Conservation (phyloP, 352 stramenopile species). For the Pilasporangium apinafurcum region DNA sequence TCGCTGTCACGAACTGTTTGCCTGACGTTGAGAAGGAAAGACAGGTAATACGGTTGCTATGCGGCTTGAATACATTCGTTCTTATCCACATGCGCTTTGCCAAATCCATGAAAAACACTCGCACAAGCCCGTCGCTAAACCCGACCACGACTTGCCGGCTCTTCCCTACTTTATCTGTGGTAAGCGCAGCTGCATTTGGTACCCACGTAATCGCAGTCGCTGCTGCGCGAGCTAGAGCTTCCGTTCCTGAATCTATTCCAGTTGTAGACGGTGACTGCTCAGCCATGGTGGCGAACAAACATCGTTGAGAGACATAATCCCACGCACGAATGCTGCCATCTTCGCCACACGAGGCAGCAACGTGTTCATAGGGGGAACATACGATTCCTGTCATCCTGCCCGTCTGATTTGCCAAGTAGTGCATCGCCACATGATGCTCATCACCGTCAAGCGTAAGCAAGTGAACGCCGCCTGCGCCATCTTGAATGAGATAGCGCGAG, state of each 20-base stretch:
- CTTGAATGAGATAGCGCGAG: slow-evolving; percentile 56
- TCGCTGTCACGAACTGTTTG: slow-evolving; percentile 66
- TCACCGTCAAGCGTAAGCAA: slow-evolving; percentile 29
- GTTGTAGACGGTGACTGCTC: slow-evolving; percentile 5
- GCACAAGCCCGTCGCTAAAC: slow-evolving; percentile 86
- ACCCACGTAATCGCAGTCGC: slow-evolving; percentile 76
- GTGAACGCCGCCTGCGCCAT: slow-evolving; percentile 45
- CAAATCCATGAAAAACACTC: slow-evolving; percentile 57
- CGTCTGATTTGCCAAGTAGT: slow-evolving; percentile 62
- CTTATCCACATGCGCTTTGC: slow-evolving; percentile 41
- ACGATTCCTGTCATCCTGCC: slow-evolving; percentile 64
- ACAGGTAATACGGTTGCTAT: slow-evolving; percentile 63
- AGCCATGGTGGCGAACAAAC: slow-evolving; percentile 4
- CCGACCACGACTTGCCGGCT: slow-evolving; percentile 84
- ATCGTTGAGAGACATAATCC: slow-evolving; percentile 67
- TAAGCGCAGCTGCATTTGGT: slow-evolving; percentile 30
- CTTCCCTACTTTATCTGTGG: slow-evolving; percentile 27
- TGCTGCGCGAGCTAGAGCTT: slow-evolving; percentile 19
- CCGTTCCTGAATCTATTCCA: slow-evolving; percentile 1
- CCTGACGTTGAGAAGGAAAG: slow-evolving; percentile 69
- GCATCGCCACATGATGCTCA: slow-evolving; percentile 29
- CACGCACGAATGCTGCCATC: slow-evolving; percentile 84
- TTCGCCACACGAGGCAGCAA: slow-evolving; percentile 74
- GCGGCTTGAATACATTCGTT: slow-evolving; percentile 86
- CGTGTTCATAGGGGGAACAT: slow-evolving; percentile 83